These are phyloP conservation scores for Kluyveromyces sp. DNA, from an alignment of 1,139 yeast genomes.

Conservation along the genomic window DNA sequence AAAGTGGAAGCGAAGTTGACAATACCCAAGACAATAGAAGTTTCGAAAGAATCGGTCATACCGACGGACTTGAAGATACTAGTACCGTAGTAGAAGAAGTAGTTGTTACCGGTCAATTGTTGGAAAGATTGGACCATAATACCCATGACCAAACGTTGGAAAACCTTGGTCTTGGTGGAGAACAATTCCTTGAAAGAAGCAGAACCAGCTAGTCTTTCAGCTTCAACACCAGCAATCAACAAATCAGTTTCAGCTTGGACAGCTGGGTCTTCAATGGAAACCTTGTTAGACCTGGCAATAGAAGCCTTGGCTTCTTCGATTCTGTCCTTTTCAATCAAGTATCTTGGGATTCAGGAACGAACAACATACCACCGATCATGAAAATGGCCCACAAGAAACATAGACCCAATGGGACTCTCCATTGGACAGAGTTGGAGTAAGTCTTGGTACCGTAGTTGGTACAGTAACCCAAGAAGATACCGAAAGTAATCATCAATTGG, in stretches of 20 bases:
- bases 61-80: constrained; percentile 65
- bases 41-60: constrained; percentile 55
- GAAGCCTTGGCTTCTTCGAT: constrained; percentile 54
- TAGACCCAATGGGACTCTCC: constrained; percentile 57
- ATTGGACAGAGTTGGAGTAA: constrained; percentile 43
- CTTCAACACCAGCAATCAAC: constrained; percentile 55
- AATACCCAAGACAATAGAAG: constrained; percentile 61
- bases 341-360: constrained; percentile 82
- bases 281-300: constrained; percentile 51
- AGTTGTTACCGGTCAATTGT: constrained; percentile 68
- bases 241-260: constrained; percentile 51
- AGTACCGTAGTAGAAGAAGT: constrained; percentile 69
- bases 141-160: constrained; percentile 59
- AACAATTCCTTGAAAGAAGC: constrained; percentile 57
- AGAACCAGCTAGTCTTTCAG: constrained; percentile 52
- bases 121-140: constrained; percentile 57
- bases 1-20: constrained; percentile 67
- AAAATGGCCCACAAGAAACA: constrained; percentile 39
- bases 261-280: constrained; percentile 47
- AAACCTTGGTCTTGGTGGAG: constrained; percentile 57
- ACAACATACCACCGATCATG: constrained; percentile 46
- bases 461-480: constrained; percentile 57
- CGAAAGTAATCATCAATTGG: constrained; percentile 58
- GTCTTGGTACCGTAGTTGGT: constrained; percentile 52
- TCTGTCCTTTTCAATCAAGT: constrained; percentile 44